These are phyloP conservation scores for Stachybotrys chlorohalonatus DNA, from an alignment of 2,329 filamentous ascomycete species.

Conservation along the genomic window DNA sequence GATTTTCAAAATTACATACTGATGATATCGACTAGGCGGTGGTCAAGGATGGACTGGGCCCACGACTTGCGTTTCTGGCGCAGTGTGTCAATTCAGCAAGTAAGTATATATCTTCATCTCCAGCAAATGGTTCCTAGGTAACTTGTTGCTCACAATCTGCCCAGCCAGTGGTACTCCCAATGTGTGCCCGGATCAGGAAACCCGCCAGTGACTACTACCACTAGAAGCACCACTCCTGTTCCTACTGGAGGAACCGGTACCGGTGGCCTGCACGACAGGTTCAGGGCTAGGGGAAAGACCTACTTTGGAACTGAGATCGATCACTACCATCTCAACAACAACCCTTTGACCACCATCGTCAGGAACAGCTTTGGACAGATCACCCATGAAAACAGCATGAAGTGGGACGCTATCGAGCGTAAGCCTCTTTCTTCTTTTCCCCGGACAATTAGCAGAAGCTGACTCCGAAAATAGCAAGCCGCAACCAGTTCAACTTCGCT, in stretches of 20 bases:
- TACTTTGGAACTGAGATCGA: slow-evolving; percentile 55
- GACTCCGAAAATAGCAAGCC: slow-evolving; percentile 3
- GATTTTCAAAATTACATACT: not conserved
- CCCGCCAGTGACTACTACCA: not conserved
- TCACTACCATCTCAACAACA: slow-evolving; percentile 37
- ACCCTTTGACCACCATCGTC: slow-evolving; percentile 38
- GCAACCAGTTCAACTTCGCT: slow-evolving; percentile 47
- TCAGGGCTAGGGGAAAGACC: slow-evolving; percentile 52
- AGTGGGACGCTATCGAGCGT: slow-evolving; percentile 51
- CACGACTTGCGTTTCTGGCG: slow-evolving; percentile 7
- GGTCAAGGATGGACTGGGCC: slow-evolving; percentile 7
- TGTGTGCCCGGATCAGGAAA: slow-evolving; percentile 6
- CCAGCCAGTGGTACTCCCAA: slow-evolving; percentile 10
- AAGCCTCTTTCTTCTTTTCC: not conserved
- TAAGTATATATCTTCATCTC: not conserved
- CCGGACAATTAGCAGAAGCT: not conserved
- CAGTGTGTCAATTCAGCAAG: slow-evolving; percentile 6
- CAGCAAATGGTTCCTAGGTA: not conserved
- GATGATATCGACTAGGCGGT: slow-evolving; percentile 3
- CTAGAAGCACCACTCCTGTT: not conserved
- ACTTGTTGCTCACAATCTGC: not conserved
- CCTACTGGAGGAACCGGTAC: not conserved
- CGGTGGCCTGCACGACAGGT: slow-evolving; percentile 1
- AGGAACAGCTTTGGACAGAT: slow-evolving; percentile 57
- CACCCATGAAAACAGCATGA: slow-evolving; percentile 62